Evolutionary conservation across 805 yeast genomes (phyloP).

Genomic region (Candida ponderosae): DNA sequence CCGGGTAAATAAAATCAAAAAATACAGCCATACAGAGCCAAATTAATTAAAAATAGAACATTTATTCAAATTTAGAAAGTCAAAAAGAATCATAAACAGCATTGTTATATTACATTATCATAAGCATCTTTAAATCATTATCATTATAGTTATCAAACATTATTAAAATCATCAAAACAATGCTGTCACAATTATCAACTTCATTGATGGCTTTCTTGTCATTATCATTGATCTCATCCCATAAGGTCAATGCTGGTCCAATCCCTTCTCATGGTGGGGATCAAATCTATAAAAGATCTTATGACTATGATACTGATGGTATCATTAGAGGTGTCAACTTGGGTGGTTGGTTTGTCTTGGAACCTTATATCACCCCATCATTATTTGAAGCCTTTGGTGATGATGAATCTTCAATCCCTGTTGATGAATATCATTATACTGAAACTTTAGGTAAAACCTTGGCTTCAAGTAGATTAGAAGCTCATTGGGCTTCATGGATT

Average conservation of each 20-base stretch:
- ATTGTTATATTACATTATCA: too few relatives aligned
- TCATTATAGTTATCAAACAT: too few relatives aligned
- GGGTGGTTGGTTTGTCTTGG: conserved; percentile 89
- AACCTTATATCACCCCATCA: conserved; percentile 81
- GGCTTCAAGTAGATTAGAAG: conserved; percentile 41
- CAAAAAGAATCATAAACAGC: too few relatives aligned
- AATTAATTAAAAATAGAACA: too few relatives aligned
- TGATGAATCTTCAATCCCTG: conserved; percentile 42
- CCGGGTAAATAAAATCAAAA: too few relatives aligned
- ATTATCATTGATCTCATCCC: too few relatives aligned
- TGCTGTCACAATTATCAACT: too few relatives aligned
- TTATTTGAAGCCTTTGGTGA: conserved; percentile 46
- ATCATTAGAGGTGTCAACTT: conserved; percentile 62
- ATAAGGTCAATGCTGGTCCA: conserved; percentile 20
- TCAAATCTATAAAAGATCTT: conserved; percentile 15
- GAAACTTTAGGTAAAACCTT: conserved; percentile 48
- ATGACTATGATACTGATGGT: conserved; percentile 11
- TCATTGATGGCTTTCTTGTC: too few relatives aligned
- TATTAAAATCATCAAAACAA: too few relatives aligned
- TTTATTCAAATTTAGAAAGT: too few relatives aligned
- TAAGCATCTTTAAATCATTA: too few relatives aligned
- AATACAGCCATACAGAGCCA: too few relatives aligned
- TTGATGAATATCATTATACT: conserved; percentile 75
- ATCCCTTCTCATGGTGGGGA: conserved; percentile 21
- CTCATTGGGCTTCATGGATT: conserved; percentile 77